phyloP scores from a whole-genome alignment of 106 monocot species.

The Triglochin maritima region DNA sequence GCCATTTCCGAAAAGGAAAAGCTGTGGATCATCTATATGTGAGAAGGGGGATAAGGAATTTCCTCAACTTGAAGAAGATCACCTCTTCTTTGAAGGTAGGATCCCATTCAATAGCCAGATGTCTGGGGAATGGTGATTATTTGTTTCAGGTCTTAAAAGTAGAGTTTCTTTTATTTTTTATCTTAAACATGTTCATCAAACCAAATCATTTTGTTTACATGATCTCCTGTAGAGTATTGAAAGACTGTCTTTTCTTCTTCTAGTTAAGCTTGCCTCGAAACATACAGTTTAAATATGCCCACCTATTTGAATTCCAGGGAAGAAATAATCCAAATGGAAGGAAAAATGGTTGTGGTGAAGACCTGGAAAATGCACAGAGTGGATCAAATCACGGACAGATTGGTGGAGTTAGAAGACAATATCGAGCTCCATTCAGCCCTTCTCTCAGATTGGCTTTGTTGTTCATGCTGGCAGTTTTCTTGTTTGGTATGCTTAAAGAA shows the following conservation, averaged over 20 bases:
- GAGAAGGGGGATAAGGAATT: conserved; percentile 22
- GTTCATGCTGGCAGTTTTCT: conserved; percentile 38
- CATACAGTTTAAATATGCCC: not conserved
- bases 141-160: not conserved
- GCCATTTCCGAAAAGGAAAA: conserved; percentile 38
- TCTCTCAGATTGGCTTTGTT: conserved; percentile 31
- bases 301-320: conserved; percentile 14
- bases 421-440: conserved; percentile 19
- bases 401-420: conserved; percentile 12
- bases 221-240: not conserved
- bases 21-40: conserved; percentile 16
- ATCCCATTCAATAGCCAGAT: not conserved
- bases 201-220: not conserved
- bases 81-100: conserved; percentile 33
- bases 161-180: too few relatives aligned
- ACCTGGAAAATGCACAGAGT: conserved; percentile 7
- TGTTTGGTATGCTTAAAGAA: conserved; percentile 25
- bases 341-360: conserved; percentile 16
- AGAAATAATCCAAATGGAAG: conserved; percentile 23
- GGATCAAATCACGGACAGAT: conserved; percentile 9
- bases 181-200: too few relatives aligned
- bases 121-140: not conserved
- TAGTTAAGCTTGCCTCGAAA: not conserved
- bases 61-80: conserved; percentile 19
- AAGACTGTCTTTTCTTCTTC: not conserved